A percentile compares a stretch with the other conserved stretches of the same genome.
Conservation (phyloP, 176 grass and related monocot genomes). For the Carex kokanica region DNA sequence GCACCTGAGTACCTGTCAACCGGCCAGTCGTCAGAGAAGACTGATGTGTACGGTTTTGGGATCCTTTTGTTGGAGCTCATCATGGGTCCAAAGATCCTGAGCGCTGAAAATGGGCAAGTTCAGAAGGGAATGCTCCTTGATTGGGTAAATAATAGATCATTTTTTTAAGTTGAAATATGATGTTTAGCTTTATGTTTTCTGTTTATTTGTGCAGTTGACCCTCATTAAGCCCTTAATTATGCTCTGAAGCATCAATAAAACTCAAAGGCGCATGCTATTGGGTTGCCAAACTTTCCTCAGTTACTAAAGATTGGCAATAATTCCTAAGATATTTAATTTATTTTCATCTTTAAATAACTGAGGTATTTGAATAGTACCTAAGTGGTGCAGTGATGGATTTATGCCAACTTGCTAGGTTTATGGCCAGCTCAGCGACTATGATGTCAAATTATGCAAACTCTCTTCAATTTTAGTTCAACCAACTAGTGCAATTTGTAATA, state of each 20-base stretch:
- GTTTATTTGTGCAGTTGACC: background rate
- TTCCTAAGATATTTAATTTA: background rate
- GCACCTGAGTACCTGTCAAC: conserved; percentile 98
- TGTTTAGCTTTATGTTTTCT: background rate
- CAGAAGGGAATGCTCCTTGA: conserved; percentile 97
- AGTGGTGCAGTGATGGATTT: background rate
- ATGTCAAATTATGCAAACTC: background rate
- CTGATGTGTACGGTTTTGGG: conserved; percentile 94
- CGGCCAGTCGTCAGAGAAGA: conserved; percentile 94
- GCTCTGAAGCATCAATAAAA: background rate
- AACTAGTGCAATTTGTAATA: background rate
- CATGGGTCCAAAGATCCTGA: conserved; percentile 78
- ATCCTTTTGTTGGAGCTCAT: conserved; percentile 91
- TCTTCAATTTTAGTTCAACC: background rate
- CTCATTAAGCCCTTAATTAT: background rate
- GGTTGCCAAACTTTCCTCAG: background rate
- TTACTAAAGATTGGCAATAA: background rate
- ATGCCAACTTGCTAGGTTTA: background rate
- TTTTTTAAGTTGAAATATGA: background rate
- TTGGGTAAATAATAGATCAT: conserved; percentile 48
- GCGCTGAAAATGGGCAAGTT: conserved; percentile 58
- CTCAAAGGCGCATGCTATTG: background rate
- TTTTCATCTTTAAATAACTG: background rate
- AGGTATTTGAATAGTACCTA: background rate
- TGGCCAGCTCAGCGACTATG: background rate